Conservation (phyloP, 2,329 filamentous ascomycete species). For the Colletotrichum lupini region DNA sequence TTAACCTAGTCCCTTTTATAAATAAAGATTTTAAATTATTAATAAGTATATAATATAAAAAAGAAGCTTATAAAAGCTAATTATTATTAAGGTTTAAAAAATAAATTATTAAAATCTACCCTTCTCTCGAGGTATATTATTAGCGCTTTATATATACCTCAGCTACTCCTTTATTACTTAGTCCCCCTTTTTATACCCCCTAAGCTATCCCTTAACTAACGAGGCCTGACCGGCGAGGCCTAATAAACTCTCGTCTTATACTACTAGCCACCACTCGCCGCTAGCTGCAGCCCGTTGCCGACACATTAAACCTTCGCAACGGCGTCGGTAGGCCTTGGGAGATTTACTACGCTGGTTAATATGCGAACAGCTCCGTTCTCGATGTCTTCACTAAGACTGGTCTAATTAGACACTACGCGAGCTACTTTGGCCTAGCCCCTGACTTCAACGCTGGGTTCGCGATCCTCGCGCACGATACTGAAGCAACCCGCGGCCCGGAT, state of each 20-base stretch:
- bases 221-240: too few species aligned
- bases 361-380: constrained; percentile 38
- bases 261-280: constrained; percentile 40
- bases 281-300: constrained; percentile 43
- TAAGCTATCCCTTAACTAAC: too few species aligned
- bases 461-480: constrained; percentile 46
- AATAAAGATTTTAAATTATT: too few species aligned
- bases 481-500: constrained; percentile 39
- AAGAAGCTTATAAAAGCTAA: too few species aligned
- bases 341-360: constrained; percentile 42
- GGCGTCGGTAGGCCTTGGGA: constrained; percentile 48
- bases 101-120: too few species aligned
- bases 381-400: constrained; percentile 44
- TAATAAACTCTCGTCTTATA: constrained; percentile 39
- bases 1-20: too few species aligned
- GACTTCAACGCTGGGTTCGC: constrained; percentile 45
- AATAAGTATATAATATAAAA: too few species aligned
- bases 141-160: too few species aligned
- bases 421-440: constrained; percentile 41
- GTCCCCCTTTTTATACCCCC: too few species aligned
- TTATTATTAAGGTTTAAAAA: too few species aligned
- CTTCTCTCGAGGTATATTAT: too few species aligned
- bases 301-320: constrained; percentile 48
- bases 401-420: constrained; percentile 42
- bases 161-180: too few species aligned